These are phyloP conservation scores for Petasospora fabianii DNA, from an alignment of 1,139 yeast genomes.

Conservation along the genomic window DNA sequence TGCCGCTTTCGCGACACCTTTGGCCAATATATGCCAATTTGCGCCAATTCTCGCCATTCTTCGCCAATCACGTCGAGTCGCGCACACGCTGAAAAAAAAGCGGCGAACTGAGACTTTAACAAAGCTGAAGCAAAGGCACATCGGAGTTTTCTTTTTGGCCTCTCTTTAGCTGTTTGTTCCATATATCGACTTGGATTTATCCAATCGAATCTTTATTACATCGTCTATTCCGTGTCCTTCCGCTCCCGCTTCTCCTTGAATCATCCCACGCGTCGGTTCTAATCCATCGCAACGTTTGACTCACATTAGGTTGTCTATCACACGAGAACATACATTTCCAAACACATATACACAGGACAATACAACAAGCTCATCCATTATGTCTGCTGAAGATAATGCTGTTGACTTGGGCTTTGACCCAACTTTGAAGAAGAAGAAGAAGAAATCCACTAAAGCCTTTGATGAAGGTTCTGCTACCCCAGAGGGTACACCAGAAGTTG, in stretches of 20 bases:
- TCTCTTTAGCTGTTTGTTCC: no score
- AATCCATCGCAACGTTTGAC: no score
- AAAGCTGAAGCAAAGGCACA: no score
- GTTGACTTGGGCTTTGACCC: slow-evolving; percentile 75
- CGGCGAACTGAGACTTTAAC: background rate
- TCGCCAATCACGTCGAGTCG: background rate
- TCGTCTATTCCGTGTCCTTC: no score
- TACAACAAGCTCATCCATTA: slow-evolving; percentile 2
- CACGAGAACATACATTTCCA: no score
- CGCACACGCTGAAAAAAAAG: slow-evolving; percentile 1
- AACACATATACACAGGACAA: background rate
- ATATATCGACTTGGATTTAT: no score
- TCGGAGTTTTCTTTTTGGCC: background rate
- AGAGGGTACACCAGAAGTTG: slow-evolving; percentile 29
- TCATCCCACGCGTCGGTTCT: no score
- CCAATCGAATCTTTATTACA: no score
- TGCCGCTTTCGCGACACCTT: slow-evolving; percentile 1
- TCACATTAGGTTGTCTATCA: no score
- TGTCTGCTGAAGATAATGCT: slow-evolving; percentile 22
- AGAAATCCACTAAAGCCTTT: slow-evolving; percentile 34
- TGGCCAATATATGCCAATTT: background rate
- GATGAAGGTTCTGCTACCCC: slow-evolving; percentile 18
- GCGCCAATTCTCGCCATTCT: background rate
- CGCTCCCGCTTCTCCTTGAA: no score
- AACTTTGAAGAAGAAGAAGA: slow-evolving; percentile 82